These are phyloP conservation scores for Trametes maxima DNA, from an alignment of 768 basidiomycete species.

Conservation along the genomic window DNA sequence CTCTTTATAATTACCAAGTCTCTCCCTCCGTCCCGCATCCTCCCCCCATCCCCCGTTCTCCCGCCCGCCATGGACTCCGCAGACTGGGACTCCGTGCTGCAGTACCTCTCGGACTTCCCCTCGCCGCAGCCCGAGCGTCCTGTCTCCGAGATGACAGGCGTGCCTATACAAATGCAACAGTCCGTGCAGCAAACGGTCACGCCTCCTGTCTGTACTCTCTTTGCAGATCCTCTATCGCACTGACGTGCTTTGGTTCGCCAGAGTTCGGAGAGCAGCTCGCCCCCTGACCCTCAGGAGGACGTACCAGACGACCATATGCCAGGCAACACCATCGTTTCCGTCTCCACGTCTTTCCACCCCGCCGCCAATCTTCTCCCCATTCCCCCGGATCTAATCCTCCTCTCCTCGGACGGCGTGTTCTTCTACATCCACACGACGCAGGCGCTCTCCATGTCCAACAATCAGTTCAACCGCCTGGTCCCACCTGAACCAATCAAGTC, in stretches of 20 bases:
- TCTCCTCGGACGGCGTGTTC: constrained; percentile 78
- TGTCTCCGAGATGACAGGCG: constrained; percentile 21
- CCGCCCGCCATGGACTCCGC: constrained; percentile 21
- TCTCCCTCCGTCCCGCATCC: neutral
- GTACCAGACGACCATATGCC: neutral
- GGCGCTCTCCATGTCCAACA: constrained; percentile 61
- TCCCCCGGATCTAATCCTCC: constrained; percentile 64
- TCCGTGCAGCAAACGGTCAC: constrained; percentile 23
- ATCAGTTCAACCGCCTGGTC: constrained; percentile 63
- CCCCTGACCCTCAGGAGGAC: constrained; percentile 9
- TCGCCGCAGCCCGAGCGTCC: constrained; percentile 21
- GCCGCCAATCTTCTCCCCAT: constrained; percentile 56
- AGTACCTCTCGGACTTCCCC: constrained; percentile 28
- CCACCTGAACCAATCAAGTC: constrained; percentile 42
- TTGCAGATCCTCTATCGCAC: neutral
- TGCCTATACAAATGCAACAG: constrained; percentile 1
- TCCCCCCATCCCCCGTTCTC: neutral
- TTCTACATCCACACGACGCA: constrained; percentile 76
- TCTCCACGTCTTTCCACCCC: constrained; percentile 83
- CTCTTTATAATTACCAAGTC: too few relatives aligned
- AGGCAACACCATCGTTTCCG: constrained; percentile 55
- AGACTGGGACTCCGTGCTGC: constrained; percentile 32
- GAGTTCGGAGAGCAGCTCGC: constrained; percentile 22
- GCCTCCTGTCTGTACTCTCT: constrained; percentile 27
- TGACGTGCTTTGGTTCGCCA: neutral